Base-by-base conservation (phyloP, 225 moss, liverwort and hornwort species). In the Pleurozium schreberi region DNA sequence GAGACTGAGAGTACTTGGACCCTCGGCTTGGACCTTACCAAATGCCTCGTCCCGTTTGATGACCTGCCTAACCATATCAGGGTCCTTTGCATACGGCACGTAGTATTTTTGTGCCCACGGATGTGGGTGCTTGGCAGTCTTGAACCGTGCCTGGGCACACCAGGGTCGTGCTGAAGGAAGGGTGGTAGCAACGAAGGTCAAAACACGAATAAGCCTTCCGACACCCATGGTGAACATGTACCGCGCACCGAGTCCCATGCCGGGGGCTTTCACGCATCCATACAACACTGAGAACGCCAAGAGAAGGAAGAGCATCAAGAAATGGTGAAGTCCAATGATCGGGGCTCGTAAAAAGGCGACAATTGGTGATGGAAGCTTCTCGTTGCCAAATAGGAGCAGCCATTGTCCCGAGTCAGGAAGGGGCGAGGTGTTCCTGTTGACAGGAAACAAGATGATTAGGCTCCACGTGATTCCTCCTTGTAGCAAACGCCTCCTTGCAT, bases 151-250 rank as follows among this genome's bases (percentile, higher is more conserved):
- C n/a, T 96, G 94, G 40, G 97, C 96, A 91, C 98, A 98, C 98
- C 98, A 98, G 28, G 98, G 97, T 71, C 98, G 90, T 82, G 98
- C 98, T 19, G 98, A 98, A 45, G 98, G 98, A 66, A 98, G 92
- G 47, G 93, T 98, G 43, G 98, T 97, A 13, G 97, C 69, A 64
- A 96, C 94, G 80, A 98, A 98, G 42, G 98, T 98, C 91, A 97
- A 69, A 33, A 98, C 97, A 30, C 98, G 95, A 55, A 98, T 91
- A 15, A 98, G 94, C 84, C 98, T 90, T 43, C 98, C 98, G 14
- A 95, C 89, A 11, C 96, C 98, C 98, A 98, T 98, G 73, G 96
- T 93, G 87, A 97, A 95, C 98, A 98, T 98, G 84, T 97, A 98
- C 5, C 97, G 93, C 19, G 98, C 97, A 70, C 98, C 98, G 23